These are phyloP conservation scores for Aspergillus incahuasiensis DNA, from an alignment of 495 filamentous ascomycete species.

Conservation along the genomic window DNA sequence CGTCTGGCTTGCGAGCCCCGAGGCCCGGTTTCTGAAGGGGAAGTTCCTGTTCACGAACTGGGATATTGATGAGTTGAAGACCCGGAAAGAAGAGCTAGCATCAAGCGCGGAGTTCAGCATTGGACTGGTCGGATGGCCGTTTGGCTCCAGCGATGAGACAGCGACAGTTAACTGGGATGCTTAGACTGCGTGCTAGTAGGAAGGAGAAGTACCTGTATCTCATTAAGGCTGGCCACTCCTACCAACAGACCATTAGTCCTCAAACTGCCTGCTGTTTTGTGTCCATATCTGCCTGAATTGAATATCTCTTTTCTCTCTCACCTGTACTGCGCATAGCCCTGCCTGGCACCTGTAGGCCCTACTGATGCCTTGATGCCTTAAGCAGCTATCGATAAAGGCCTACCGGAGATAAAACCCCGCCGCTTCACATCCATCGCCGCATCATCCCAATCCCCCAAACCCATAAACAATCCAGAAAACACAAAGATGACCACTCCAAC, in stretches of 20 bases:
- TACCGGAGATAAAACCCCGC: neutral
- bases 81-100: conserved; percentile 46
- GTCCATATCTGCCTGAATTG: too few species aligned
- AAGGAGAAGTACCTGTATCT: neutral
- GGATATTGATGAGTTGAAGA: conserved; percentile 50
- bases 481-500: conserved; percentile 21
- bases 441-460: neutral
- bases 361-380: neutral
- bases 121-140: neutral
- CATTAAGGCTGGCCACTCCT: too few species aligned
- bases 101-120: neutral
- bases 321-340: neutral
- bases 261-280: too few species aligned
- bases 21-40: conserved; percentile 44
- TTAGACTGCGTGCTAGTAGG: neutral
- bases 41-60: conserved; percentile 42
- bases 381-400: neutral
- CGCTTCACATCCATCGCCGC: too few species aligned
- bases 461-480: neutral
- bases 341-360: too few species aligned
- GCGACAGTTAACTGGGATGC: neutral
- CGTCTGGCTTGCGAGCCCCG: conserved; percentile 38
- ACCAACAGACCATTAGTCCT: too few species aligned
- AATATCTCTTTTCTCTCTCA: too few species aligned
- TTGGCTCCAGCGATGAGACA: neutral